These are phyloP conservation scores for Rheum nobile DNA, from an alignment of 148 eudicot species.

Conservation along the genomic window DNA sequence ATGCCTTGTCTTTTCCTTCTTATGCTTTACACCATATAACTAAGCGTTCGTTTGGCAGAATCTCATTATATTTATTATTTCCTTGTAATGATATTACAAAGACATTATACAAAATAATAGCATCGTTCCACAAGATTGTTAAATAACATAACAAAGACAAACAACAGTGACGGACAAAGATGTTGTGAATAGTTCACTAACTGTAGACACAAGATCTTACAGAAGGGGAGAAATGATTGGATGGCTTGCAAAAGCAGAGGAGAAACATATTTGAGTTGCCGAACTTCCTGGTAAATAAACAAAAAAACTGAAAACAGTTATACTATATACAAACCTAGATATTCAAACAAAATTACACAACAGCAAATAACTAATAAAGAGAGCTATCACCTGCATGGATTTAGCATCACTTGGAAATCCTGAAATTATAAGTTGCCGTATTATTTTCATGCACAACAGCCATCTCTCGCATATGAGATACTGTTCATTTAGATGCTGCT, in stretches of 20 bases:
- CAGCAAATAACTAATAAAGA: not conserved
- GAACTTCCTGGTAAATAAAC: slow-evolving; percentile 59
- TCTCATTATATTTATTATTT: too few species aligned
- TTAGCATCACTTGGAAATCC: slow-evolving; percentile 85
- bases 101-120: too few species aligned
- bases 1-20: not conserved
- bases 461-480: slow-evolving; percentile 85
- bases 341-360: not conserved
- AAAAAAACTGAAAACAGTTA: not conserved
- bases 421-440: slow-evolving; percentile 63
- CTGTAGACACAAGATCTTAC: slow-evolving; percentile 38
- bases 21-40: not conserved
- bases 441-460: slow-evolving; percentile 83
- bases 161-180: not conserved
- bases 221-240: slow-evolving; percentile 64
- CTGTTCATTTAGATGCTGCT: slow-evolving; percentile 55
- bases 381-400: slow-evolving; percentile 59
- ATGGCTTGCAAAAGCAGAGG: slow-evolving; percentile 73
- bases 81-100: too few species aligned
- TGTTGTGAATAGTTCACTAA: not conserved
- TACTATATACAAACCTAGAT: not conserved
- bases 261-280: slow-evolving; percentile 81
- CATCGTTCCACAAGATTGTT: not conserved
- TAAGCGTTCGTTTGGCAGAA: not conserved
- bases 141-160: not conserved